These are phyloP conservation scores for Trapa bicornis DNA, from an alignment of 345 rosid species.

Conservation along the genomic window DNA sequence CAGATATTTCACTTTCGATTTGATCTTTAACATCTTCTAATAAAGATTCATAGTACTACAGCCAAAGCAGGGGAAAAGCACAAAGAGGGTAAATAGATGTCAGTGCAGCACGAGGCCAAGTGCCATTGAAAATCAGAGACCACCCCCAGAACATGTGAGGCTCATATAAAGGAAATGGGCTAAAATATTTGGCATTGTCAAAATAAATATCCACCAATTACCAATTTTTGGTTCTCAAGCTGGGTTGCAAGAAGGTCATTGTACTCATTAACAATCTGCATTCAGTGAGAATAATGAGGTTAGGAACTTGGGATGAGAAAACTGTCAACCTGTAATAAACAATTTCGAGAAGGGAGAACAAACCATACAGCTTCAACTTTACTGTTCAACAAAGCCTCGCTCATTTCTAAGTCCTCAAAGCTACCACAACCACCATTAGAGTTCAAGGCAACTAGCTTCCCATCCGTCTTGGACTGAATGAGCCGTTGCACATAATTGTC, in stretches of 20 bases:
- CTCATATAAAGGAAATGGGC: not conserved
- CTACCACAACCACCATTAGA: conserved; percentile 61
- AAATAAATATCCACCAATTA: conserved; percentile 20
- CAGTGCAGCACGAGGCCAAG: too few species aligned
- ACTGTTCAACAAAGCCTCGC: conserved; percentile 64
- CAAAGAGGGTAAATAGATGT: not conserved
- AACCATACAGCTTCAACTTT: conserved; percentile 61
- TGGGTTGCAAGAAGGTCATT: conserved; percentile 75
- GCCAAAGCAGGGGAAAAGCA: not conserved
- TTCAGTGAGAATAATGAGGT: not conserved
- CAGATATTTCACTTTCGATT: conserved; percentile 54
- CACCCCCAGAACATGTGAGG: not conserved
- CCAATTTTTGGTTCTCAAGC: conserved; percentile 85
- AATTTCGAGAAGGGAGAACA: conserved; percentile 5
- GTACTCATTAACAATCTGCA: conserved; percentile 79
- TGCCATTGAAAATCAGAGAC: not conserved
- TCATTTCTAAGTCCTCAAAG: conserved; percentile 52
- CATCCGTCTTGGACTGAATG: conserved; percentile 96
- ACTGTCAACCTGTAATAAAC: not conserved
- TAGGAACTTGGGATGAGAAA: conserved; percentile 3
- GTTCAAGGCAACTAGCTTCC: conserved; percentile 81
- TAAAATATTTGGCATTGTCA: not conserved
- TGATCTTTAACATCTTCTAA: conserved; percentile 73
- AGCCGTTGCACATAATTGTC: conserved; percentile 94
- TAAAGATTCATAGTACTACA: conserved; percentile 66